Conservation (phyloP, 2,329 filamentous ascomycete genomes). For the Cladophialophora exuberans region DNA sequence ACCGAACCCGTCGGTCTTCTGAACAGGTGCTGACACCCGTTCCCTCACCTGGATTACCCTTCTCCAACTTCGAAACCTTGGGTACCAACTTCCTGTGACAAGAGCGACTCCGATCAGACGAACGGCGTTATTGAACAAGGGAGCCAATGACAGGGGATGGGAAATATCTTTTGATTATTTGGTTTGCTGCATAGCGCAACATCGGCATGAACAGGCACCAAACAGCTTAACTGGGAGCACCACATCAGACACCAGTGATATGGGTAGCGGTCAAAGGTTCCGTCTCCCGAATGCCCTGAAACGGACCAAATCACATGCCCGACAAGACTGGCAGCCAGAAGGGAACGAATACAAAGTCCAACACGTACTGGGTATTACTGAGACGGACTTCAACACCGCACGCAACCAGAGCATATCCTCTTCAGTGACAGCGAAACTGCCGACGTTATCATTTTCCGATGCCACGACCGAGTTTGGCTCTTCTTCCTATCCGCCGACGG, state of each 20-base stretch:
- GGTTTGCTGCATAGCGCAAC: background rate
- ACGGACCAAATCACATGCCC: conserved; percentile 20
- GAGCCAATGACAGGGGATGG: background rate
- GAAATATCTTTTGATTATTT: background rate
- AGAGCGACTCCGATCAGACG: too few species aligned
- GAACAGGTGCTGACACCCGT: background rate
- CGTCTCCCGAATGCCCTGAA: conserved; percentile 20
- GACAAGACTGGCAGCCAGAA: conserved; percentile 14
- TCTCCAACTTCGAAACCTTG: too few species aligned
- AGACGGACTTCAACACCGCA: conserved; percentile 25
- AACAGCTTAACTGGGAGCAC: background rate
- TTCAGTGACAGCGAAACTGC: conserved; percentile 25
- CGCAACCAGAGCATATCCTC: conserved; percentile 33
- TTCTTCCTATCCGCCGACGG: conserved; percentile 19
- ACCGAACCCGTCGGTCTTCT: background rate
- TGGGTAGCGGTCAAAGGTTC: conserved; percentile 26
- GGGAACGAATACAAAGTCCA: conserved; percentile 29
- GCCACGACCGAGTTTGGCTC: conserved; percentile 33
- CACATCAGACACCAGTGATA: conserved; percentile 4
- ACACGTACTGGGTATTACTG: conserved; percentile 32
- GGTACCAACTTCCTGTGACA: too few species aligned
- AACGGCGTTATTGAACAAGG: too few species aligned
- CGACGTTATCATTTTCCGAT: conserved; percentile 30
- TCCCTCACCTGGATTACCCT: too few species aligned
- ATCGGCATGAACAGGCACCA: conserved; percentile 6